Percentiles rank a stretch among this genome's conserved stretches.
Evolutionary conservation across 1,284 basidiomycete species (phyloP).

Genomic region (Trametes hirsuta): DNA sequence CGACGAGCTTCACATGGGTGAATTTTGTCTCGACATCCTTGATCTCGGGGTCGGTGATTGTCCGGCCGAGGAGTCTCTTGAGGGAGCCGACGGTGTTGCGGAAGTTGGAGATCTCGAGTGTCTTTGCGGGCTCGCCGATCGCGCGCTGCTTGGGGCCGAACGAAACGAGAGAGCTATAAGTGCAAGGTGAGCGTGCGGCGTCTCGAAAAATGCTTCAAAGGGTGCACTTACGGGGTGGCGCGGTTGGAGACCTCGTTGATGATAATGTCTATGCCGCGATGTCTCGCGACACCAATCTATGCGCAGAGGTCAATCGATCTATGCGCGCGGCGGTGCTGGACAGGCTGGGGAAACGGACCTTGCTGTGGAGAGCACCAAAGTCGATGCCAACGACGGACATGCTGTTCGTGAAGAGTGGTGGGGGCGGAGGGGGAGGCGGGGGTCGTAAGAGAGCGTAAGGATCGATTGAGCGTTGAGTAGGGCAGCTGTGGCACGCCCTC

Average conservation of each 20-base stretch:
- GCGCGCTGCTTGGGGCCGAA: constrained; percentile 88
- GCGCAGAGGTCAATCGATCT: constrained; percentile 23
- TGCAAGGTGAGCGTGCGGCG: neutral
- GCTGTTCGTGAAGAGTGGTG: constrained; percentile 31
- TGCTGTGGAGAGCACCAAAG: constrained; percentile 86
- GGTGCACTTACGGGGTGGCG: constrained; percentile 77
- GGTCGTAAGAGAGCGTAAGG: constrained; percentile 25
- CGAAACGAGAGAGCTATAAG: constrained; percentile 81
- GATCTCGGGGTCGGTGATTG: constrained; percentile 77
- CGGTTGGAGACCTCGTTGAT: constrained; percentile 96
- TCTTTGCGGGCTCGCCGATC: constrained; percentile 93
- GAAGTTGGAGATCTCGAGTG: constrained; percentile 97
- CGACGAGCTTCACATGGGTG: constrained; percentile 82
- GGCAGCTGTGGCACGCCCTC: constrained; percentile 3
- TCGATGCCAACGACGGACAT: constrained; percentile 93
- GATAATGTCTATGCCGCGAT: constrained; percentile 94
- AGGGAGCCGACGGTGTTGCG: constrained; percentile 92
- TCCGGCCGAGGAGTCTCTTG: constrained; percentile 86
- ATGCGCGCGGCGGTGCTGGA: neutral
- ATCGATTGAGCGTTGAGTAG: constrained; percentile 19
- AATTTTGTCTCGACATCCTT: constrained; percentile 86
- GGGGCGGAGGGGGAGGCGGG: constrained; percentile 19
- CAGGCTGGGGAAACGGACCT: constrained; percentile 50
- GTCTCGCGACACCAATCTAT: constrained; percentile 90
- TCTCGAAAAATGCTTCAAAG: neutral